Evolutionary conservation across 2,329 filamentous ascomycete species (phyloP), one percentile per base, ranked within the genome.

Genomic region (Microcyclospora pomicola): DNA sequence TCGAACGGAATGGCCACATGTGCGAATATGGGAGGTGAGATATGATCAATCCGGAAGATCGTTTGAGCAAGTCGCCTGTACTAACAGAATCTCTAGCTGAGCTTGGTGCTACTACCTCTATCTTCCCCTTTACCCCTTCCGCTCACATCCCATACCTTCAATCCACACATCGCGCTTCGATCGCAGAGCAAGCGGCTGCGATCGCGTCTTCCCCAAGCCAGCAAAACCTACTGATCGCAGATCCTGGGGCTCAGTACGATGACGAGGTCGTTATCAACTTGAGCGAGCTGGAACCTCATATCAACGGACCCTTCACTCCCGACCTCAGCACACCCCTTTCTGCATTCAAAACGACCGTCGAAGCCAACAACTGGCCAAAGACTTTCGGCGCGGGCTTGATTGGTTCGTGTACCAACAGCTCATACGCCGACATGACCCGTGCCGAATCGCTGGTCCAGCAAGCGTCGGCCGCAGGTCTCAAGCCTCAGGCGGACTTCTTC

Each of bases 351-450:
- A 73, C 83, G 41, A 78, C 81, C 2, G 84, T 95, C 15, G 72
- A 81, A 61, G 72, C 80, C 51, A 85, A 95, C 61, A 68, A 81
- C 36, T 98, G 91, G 91, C 91, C 91, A 2, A 75, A 83, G 56
- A 85, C 80, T 45, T 80, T 98, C 44, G 91, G 86, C 10, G 88
- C 91, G 16, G 87, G 87, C 36, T 72, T 98, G 38, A 98, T 98
- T 56, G 91, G 91, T 43, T 94, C 86, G 66, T 98, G 91, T 70
- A 98, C 91, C 36, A 98, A 98, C 72, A 93, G 84, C 60, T 96
- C 91, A 2, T 98, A 96, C 61, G 82, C 95, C 64, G 91, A 98
- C 59, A 98, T 98, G 91, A 92, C 87, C 28, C 80, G 88, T 44
- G 84, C 87, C 11, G 88, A 95, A 64, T 77, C 86, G 55, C 75